Percentiles rank a stretch among this genome's conserved stretches.
Conservation (phyloP, 257 asterid genomes). For the Petrea volubilis region DNA sequence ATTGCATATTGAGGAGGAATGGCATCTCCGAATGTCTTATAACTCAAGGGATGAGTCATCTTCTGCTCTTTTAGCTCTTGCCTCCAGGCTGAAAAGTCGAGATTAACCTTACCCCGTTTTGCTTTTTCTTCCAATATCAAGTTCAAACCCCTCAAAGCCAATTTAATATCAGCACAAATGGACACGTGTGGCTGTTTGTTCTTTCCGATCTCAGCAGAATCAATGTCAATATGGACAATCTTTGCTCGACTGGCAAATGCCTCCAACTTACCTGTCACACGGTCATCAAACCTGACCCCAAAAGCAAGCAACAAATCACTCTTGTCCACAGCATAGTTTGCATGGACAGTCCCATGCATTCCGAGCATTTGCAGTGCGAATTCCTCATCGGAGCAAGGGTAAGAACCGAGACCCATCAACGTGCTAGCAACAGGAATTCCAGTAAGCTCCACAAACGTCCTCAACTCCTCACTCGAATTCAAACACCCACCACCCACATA, state of each 20-base stretch:
- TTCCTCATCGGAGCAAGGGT: constrained; percentile 64
- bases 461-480: constrained; percentile 69
- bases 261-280: constrained; percentile 83
- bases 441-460: constrained; percentile 60
- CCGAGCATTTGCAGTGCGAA: constrained; percentile 74
- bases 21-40: constrained; percentile 58
- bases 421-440: constrained; percentile 86
- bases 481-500: constrained; percentile 91
- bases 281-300: constrained; percentile 87
- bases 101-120: constrained; percentile 19
- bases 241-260: constrained; percentile 83
- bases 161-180: constrained; percentile 62
- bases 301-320: constrained; percentile 81
- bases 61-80: constrained; percentile 64
- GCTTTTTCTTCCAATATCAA: constrained; percentile 41
- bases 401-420: constrained; percentile 75
- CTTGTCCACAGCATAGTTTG: constrained; percentile 71
- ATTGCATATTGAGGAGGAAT: constrained; percentile 86
- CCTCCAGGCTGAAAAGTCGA: constrained; percentile 70
- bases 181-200: constrained; percentile 82
- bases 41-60: constrained; percentile 50
- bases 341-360: constrained; percentile 91
- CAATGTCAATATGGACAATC: constrained; percentile 86
- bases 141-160: constrained; percentile 59
- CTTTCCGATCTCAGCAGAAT: constrained; percentile 82